These are phyloP conservation scores for Euphrasia arctica DNA, from an alignment of 305 asterid genomes.

Conservation along the genomic window DNA sequence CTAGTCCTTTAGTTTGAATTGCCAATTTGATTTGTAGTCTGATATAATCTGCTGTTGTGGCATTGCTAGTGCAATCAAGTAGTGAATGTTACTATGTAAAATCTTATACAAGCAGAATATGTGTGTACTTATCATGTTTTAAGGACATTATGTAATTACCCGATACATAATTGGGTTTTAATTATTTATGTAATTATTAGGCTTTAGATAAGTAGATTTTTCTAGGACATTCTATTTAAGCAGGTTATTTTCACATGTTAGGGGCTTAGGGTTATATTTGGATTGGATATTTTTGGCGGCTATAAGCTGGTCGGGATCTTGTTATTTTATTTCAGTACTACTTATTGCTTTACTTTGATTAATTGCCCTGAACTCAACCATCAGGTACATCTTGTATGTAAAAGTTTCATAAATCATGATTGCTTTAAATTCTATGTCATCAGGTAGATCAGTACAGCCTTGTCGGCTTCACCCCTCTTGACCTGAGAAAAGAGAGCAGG, in stretches of 20 bases:
- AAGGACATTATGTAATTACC: no score
- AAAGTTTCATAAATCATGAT: conserved; percentile 9
- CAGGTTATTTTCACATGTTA: no score
- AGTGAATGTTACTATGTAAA: not conserved
- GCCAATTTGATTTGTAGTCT: not conserved
- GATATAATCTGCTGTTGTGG: not conserved
- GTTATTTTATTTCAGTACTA: no score
- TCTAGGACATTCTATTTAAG: no score
- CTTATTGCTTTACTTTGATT: no score
- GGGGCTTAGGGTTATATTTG: no score
- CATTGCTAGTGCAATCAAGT: not conserved
- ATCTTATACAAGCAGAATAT: conserved; percentile 5
- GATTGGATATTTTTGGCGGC: no score
- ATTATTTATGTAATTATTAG: no score
- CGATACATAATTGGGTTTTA: no score
- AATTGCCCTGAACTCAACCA: no score
- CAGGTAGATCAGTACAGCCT: conserved; percentile 94
- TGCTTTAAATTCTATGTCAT: conserved; percentile 19
- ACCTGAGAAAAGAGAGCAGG: conserved; percentile 89
- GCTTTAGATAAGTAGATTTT: no score
- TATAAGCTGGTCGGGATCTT: no score
- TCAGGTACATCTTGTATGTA: not conserved
- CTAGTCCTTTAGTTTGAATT: not conserved
- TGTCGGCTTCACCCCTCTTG: conserved; percentile 89
- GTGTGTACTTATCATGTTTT: not conserved